Percentiles rank a stretch among this genome's conserved stretches.
Evolutionary conservation across 306 rosid species (phyloP).

Genomic region (Vicia faba): DNA sequence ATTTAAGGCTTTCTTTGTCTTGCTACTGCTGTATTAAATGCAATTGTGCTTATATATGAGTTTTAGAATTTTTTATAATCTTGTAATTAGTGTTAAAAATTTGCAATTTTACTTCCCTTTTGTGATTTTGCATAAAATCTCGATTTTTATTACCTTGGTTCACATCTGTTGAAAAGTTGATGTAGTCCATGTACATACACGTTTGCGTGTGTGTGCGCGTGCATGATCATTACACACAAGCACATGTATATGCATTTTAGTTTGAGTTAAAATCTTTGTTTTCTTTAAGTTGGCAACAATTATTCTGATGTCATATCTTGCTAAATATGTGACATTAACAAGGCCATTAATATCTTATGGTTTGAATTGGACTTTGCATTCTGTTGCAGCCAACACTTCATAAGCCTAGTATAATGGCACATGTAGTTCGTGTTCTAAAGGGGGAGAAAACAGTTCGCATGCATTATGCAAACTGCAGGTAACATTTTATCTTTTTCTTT

Average conservation of each 20-base stretch:
- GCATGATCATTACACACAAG: neutral
- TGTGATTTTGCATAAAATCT: no score
- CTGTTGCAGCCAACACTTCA: slow-evolving; percentile 91
- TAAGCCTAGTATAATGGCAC: slow-evolving; percentile 99
- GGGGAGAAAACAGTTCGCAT: slow-evolving; percentile 97
- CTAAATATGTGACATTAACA: slow-evolving; percentile 8
- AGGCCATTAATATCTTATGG: slow-evolving; percentile 8
- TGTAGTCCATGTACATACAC: neutral
- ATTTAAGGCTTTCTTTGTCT: no score
- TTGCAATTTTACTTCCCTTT: no score
- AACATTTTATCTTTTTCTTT: slow-evolving; percentile 24
- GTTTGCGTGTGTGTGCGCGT: neutral
- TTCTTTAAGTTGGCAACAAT: neutral
- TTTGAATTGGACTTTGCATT: slow-evolving; percentile 37
- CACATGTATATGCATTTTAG: neutral
- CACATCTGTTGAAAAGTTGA: slow-evolving; percentile 8
- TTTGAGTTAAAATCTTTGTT: slow-evolving; percentile 5
- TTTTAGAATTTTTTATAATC: no score
- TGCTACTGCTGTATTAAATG: no score
- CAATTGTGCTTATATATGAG: no score
- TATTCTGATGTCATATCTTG: slow-evolving; percentile 20
- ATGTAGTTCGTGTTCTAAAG: slow-evolving; percentile 81
- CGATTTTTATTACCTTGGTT: neutral
- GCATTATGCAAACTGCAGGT: slow-evolving; percentile 92
- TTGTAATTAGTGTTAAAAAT: no score